Base-by-base conservation (phyloP, 2,329 filamentous ascomycete genomes). In the Penicillium sp. region DNA sequence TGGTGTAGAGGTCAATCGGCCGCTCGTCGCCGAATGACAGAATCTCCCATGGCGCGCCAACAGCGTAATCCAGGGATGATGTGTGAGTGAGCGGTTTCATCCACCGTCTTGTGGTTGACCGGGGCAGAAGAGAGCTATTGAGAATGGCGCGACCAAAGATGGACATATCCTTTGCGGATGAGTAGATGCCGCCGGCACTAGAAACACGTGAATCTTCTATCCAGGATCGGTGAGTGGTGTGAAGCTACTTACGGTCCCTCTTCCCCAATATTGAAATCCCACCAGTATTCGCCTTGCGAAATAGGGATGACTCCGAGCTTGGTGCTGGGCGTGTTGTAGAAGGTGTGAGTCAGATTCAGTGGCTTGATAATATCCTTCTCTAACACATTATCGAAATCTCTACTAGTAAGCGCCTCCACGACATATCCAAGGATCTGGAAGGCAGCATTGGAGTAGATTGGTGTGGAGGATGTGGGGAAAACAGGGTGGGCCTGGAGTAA, bases 141-240 rank as follows among this genome's bases (percentile, higher is more conserved):
- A 51, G 49, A 33, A 51, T 51, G 28, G 43, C 49, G 23, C 26
- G 49, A 2, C 49, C 49, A 18, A 51, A 38, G 7, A 44, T 29
- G 28, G 72, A 68, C 47, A 79, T 63, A 62, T 79, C 78, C 5
- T 64, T 63, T 2, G 69, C 59, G 0, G 74, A 76, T 13, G 76
- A 74, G 65, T 74, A 79, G 58, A 78, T 71, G 53, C 76, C 76
- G 1, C 76, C 76, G 2, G 75, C 58, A 31, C 65, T 67, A 33
- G 68, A 0, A 16, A 42, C 38, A 2, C 34, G 26, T 50, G n/a
- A 47, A 39, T 3, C 42, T 10, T 21, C 8, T 34, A 18, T 21
- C 16, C 9, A 16, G 6, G 0, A 9, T 13, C 18, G 8, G 12
- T 9, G 18, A 21, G 18, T 3, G 6, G 24, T 2, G 29, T 18